A percentile compares a stretch with the other conserved stretches of the same genome.
Evolutionary conservation across 2,329 filamentous ascomycete genomes (phyloP).

Genomic region (Penicillium expansum): DNA sequence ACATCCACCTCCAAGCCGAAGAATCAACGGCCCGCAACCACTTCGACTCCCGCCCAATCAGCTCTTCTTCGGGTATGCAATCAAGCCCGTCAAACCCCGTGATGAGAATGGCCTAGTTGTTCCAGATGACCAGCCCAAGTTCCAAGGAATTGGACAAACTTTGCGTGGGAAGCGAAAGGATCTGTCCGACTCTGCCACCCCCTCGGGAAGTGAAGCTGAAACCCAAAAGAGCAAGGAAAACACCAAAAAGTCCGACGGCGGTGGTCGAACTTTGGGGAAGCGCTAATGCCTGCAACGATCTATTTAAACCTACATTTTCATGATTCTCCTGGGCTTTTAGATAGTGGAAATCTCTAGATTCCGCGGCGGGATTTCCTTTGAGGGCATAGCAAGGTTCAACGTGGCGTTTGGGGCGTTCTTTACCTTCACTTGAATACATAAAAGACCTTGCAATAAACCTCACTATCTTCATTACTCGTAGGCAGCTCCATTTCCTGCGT

Average conservation of each 20-base stretch:
- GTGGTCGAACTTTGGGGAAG: conserved; percentile 23
- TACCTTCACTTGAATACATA: conserved; percentile 2
- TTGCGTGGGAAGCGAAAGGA: conserved; percentile 71
- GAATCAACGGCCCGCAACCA: conserved; percentile 78
- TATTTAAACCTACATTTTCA: conserved; percentile 8
- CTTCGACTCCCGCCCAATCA: conserved; percentile 82
- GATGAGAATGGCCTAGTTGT: conserved; percentile 62
- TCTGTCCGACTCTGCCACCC: conserved; percentile 35
- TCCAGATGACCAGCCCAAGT: conserved; percentile 68
- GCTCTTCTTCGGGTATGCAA: conserved; percentile 93
- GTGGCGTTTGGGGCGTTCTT: conserved; percentile 24
- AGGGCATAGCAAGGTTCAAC: conserved; percentile 27
- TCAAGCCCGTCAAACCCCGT: conserved; percentile 81
- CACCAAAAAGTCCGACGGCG: conserved; percentile 11
- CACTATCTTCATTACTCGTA: neutral
- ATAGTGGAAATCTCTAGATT: conserved; percentile 12
- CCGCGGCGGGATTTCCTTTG: conserved; percentile 4
- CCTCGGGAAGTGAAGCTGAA: conserved; percentile 37
- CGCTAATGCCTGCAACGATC: conserved; percentile 11
- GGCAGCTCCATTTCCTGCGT: neutral
- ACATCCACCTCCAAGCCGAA: conserved; percentile 45
- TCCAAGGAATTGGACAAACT: conserved; percentile 81
- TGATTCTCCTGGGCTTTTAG: conserved; percentile 11
- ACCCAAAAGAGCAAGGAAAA: conserved; percentile 22
- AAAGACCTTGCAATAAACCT: neutral